Base-by-base conservation (phyloP, 164 flowering plant genomes). In the Vitis rupestris region DNA sequence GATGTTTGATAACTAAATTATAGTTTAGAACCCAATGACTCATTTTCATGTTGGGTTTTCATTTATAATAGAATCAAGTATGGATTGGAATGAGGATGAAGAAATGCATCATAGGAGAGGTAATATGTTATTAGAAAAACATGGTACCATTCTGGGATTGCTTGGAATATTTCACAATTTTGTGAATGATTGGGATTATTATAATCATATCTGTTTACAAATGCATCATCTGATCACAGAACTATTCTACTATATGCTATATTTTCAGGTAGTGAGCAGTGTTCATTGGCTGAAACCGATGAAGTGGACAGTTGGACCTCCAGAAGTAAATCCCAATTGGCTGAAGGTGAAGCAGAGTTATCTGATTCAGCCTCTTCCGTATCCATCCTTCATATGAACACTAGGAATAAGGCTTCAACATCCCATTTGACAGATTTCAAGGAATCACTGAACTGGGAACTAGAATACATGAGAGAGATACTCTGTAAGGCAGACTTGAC, bases 391-490 rank as follows among this genome's bases (percentile, higher is more conserved):
- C 62, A 74, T 55, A 48, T 59, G 52, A 60, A 27, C 30, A 44
- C 17, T 23, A 65, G 66, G 52, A 61, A 59, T 31, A 51, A 15
- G 19, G 50, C 56, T 67, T 23, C 51, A 51, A 47, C 65, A 52
- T 71, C 48, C 16, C 27, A 19, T 56, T 17, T 27, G 1, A 23
- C 44, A 12, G 66, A 74, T 59, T 50, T 13, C 14, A 63, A 31
- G 3, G 68, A 66, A 61, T 52, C 79, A 31, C 65, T 51, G 19
- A 56, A 71, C 61, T 84, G 88, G 91, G 87, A 89, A 74, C 70
- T 80, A 9, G 74, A 77, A 11, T 86, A 83, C 44, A 62, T 87
- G 16, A 70, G 62, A 54, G 64, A 72, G 10, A 59, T 89, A 23
- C 59, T 89, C 9, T 19, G 29, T 63, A 64, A 63, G 52, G 78